phyloP scores from a whole-genome alignment of 768 basidiomycete genomes.

The Phanerochaete sordida region DNA sequence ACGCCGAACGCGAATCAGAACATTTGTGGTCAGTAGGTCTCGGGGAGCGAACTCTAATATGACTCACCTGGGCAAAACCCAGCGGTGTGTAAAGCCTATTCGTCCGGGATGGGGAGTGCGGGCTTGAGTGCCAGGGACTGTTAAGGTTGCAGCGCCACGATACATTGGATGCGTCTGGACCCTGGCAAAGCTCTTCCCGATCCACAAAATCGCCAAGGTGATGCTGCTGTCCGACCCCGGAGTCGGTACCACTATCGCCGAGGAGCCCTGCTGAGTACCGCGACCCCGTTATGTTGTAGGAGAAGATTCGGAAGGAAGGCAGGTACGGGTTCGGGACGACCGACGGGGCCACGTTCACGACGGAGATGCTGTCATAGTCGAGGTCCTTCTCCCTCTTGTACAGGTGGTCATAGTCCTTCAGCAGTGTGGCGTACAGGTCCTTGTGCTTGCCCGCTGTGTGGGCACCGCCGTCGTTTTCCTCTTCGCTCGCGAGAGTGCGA shows the following conservation, averaged over 20 bases:
- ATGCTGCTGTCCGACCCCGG: not conserved
- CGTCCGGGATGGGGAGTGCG: conserved; percentile 62
- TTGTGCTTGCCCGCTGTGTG: conserved; percentile 21
- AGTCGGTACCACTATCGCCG: conserved; percentile 26
- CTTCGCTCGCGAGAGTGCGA: conserved; percentile 1
- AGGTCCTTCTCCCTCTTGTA: conserved; percentile 46
- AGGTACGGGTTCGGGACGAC: conserved; percentile 87
- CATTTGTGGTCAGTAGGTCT: not conserved
- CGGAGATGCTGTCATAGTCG: conserved; percentile 63
- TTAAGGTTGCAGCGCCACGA: conserved; percentile 31
- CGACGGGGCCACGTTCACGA: conserved; percentile 77
- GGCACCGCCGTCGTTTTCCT: not conserved
- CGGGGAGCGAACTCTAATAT: not conserved
- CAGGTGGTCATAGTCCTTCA: conserved; percentile 63
- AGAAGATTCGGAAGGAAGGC: conserved; percentile 76
- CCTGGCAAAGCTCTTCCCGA: conserved; percentile 1
- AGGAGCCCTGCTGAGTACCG: conserved; percentile 32
- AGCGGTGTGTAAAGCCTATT: conserved; percentile 72
- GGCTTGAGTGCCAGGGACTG: conserved; percentile 58
- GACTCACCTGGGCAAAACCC: conserved; percentile 79
- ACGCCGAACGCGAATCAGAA: conserved; percentile 3
- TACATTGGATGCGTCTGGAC: not conserved
- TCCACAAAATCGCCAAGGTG: conserved; percentile 13
- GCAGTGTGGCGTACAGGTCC: conserved; percentile 52
- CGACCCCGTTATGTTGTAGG: conserved; percentile 67